Conservation (phyloP, 352 stramenopile species). For the Pythium phragmiticola region DNA sequence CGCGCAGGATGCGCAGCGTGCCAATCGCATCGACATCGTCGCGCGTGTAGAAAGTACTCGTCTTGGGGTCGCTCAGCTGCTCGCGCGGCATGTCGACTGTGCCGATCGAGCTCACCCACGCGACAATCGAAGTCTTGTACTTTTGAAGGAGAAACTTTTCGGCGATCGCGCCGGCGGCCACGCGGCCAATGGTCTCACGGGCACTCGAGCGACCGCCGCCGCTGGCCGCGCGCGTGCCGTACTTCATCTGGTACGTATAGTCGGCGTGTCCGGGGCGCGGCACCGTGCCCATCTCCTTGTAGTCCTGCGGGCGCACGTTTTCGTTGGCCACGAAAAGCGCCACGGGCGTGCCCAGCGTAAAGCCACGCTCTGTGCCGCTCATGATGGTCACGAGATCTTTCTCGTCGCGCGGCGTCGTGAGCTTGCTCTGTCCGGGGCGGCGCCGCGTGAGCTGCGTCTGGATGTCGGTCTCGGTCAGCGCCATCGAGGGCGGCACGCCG, state of each 20-base stretch:
- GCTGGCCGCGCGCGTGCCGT: constrained; percentile 96
- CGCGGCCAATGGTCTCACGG: constrained; percentile 98
- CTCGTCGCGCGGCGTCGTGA: constrained; percentile 98
- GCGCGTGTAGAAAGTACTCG: constrained; percentile 60
- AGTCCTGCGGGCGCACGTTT: constrained; percentile 95
- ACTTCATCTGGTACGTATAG: constrained; percentile 99
- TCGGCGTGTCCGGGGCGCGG: constrained; percentile 95
- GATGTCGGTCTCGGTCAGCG: constrained; percentile 94
- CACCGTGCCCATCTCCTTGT: constrained; percentile 96
- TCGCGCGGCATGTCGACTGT: constrained; percentile 81
- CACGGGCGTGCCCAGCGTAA: constrained; percentile 96
- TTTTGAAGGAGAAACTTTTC: constrained; percentile 94
- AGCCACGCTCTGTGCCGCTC: constrained; percentile 92
- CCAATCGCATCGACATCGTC: constrained; percentile 84
- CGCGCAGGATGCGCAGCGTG: constrained; percentile 77
- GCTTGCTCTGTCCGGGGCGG: constrained; percentile 96
- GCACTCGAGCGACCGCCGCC: constrained; percentile 95
- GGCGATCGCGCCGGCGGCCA: constrained; percentile 95
- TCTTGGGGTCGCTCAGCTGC: constrained; percentile 62
- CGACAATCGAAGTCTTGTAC: constrained; percentile 89
- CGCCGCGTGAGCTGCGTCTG: constrained; percentile 97
- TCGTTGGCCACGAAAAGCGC: constrained; percentile 97
- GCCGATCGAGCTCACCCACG: constrained; percentile 88
- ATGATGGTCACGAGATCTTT: constrained; percentile 97
- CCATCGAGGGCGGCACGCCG: constrained; percentile 95